Evolutionary conservation across 2,329 filamentous ascomycete genomes (phyloP).

Genomic region (Colletotrichum filicis): DNA sequence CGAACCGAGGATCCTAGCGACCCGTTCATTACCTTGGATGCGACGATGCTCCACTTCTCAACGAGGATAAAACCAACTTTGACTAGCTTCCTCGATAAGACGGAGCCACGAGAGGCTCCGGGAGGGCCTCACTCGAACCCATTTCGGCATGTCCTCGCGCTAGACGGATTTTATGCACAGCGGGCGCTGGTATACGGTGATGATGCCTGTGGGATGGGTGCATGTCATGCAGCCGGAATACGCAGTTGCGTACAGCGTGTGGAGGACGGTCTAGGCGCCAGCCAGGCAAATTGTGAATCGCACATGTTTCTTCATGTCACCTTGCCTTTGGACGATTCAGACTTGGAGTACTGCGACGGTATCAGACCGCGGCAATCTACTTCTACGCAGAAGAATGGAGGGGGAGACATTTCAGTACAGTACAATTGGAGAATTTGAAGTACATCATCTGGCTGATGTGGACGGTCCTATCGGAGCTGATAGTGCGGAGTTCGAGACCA

Average conservation of each 20-base stretch:
- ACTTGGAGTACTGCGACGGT: neutral
- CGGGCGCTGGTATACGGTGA: neutral
- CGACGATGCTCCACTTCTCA: neutral
- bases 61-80: neutral
- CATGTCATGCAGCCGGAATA: constrained; percentile 13
- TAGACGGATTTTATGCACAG: neutral
- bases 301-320: constrained; percentile 12
- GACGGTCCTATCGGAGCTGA: neutral
- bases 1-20: neutral
- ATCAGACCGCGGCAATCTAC: neutral
- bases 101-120: constrained; percentile 28
- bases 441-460: neutral
- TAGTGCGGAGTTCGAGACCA: neutral
- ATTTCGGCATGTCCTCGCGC: constrained; percentile 33
- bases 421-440: neutral
- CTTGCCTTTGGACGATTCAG: neutral
- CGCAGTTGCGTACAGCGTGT: constrained; percentile 2
- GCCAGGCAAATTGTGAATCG: neutral
- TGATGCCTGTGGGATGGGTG: neutral
- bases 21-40: neutral
- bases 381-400: neutral
- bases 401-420: neutral
- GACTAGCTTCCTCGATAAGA: constrained; percentile 16
- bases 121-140: constrained; percentile 24
- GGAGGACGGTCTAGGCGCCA: neutral